These are phyloP conservation scores for Marasmius oreades DNA, from an alignment of 1,284 basidiomycete genomes.

Conservation along the genomic window DNA sequence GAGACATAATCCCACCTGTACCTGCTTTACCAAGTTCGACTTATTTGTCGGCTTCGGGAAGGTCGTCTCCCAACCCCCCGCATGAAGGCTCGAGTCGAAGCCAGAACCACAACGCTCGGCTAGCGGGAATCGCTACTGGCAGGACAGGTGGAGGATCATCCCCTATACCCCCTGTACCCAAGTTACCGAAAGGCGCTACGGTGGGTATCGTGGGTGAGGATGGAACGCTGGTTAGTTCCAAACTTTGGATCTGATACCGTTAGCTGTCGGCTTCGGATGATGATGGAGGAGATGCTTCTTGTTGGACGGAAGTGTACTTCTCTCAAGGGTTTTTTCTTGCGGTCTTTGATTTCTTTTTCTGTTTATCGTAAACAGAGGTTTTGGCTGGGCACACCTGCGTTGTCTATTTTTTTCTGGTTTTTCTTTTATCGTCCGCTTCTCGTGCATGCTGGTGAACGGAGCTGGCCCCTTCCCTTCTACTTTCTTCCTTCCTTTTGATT, in stretches of 20 bases:
- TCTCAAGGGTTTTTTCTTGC: not conserved
- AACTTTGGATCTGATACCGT: constrained; percentile 3
- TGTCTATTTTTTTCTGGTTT: not conserved
- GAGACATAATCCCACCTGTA: constrained; percentile 19
- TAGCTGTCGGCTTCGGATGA: not conserved
- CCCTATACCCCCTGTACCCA: constrained; percentile 42
- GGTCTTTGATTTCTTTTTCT: not conserved
- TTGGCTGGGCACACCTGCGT: not conserved
- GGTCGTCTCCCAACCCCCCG: constrained; percentile 7
- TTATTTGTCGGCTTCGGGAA: constrained; percentile 5
- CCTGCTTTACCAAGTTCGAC: constrained; percentile 1
- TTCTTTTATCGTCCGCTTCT: not conserved
- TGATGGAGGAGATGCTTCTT: not conserved
- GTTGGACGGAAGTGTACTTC: not conserved
- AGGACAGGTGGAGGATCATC: constrained; percentile 3
- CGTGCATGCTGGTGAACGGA: not conserved
- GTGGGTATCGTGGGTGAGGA: constrained; percentile 3
- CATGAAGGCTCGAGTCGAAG: not conserved
- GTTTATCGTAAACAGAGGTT: not conserved
- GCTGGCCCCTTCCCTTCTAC: not conserved
- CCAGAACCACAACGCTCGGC: not conserved
- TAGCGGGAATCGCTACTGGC: not conserved
- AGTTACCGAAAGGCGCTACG: constrained; percentile 27
- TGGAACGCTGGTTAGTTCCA: not conserved
- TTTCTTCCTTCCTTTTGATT: not conserved